Evolutionary conservation across 306 rosid species (phyloP).

Genomic region (Quercus cerris): DNA sequence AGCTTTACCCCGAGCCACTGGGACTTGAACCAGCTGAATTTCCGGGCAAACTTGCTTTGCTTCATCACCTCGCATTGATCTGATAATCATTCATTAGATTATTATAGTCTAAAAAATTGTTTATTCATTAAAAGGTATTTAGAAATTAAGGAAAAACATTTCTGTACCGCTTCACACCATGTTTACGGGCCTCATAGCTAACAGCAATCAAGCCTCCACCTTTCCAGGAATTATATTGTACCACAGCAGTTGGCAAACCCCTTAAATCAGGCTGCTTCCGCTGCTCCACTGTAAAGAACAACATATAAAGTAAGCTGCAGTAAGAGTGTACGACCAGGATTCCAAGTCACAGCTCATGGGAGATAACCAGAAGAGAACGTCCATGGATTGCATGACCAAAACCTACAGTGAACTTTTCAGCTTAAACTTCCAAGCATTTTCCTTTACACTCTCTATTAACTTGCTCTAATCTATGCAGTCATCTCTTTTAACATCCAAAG

Average conservation of each 20-base stretch:
- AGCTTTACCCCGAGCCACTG: conserved; percentile 95
- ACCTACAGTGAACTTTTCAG: no score
- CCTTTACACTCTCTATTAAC: no score
- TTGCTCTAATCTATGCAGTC: no score
- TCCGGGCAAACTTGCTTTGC: conserved; percentile 79
- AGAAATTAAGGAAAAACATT: background rate
- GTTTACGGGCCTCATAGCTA: conserved; percentile 86
- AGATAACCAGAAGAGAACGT: background rate
- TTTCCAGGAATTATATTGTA: conserved; percentile 86
- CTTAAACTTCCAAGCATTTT: no score
- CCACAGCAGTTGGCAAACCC: conserved; percentile 83
- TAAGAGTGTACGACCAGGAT: background rate
- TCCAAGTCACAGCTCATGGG: background rate
- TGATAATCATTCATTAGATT: conserved; percentile 25
- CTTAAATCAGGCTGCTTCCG: conserved; percentile 75
- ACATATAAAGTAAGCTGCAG: background rate
- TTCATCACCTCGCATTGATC: conserved; percentile 96
- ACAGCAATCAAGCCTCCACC: conserved; percentile 96
- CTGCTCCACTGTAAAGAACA: conserved; percentile 68
- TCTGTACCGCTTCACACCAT: conserved; percentile 78
- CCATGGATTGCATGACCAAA: no score
- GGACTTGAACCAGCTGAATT: conserved; percentile 85
- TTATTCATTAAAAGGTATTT: background rate
- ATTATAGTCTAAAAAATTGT: background rate
- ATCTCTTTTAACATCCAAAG: no score